phyloP scores from a whole-genome alignment of 305 asterid species.

The Fraxinus xanthoxyloides region DNA sequence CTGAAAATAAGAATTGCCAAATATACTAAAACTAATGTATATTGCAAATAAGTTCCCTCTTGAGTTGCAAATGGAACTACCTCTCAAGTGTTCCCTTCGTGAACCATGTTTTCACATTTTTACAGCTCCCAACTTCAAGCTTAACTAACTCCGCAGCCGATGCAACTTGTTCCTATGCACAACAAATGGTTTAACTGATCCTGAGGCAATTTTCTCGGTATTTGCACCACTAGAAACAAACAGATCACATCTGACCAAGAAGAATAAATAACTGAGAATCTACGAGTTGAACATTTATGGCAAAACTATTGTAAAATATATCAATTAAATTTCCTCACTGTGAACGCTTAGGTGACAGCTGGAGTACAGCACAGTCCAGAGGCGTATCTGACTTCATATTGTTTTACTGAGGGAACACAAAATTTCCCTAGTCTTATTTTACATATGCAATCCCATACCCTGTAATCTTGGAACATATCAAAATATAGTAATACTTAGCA shows the following conservation, averaged over 20 bases:
- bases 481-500: not conserved
- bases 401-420: constrained; percentile 23
- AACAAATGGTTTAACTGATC: constrained; percentile 80
- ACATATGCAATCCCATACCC: constrained; percentile 31
- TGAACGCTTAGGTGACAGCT: constrained; percentile 78
- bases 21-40: constrained; percentile 19
- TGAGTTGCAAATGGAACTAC: constrained; percentile 36
- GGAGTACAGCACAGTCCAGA: constrained; percentile 83
- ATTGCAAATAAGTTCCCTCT: constrained; percentile 1
- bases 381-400: constrained; percentile 63
- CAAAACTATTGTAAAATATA: constrained; percentile 11
- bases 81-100: constrained; percentile 96
- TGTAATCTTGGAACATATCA: constrained; percentile 6
- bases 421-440: constrained; percentile 29
- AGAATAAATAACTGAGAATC: constrained; percentile 9
- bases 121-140: constrained; percentile 68
- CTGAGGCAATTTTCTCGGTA: constrained; percentile 87
- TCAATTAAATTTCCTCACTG: constrained; percentile 44
- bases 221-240: constrained; percentile 66
- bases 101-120: constrained; percentile 73
- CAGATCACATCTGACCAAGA: constrained; percentile 69
- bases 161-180: constrained; percentile 76
- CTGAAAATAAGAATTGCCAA: constrained; percentile 32
- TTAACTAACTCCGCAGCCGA: constrained; percentile 62
- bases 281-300: not conserved